Conservation (phyloP, 495 filamentous ascomycete species). For the Coniosporium apollinis region DNA sequence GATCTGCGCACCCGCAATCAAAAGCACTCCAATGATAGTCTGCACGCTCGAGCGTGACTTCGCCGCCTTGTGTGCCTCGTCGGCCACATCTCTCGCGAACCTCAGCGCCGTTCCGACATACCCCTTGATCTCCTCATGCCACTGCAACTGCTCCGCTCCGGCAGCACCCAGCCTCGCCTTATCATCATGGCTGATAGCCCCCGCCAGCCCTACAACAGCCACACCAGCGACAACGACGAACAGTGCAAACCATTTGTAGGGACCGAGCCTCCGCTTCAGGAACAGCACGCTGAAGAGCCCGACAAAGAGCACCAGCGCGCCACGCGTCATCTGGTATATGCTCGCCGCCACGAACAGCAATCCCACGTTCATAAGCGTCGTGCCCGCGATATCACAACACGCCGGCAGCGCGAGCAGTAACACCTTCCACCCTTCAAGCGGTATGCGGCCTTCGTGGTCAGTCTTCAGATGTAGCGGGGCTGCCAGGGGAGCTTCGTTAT, state of each 20-base stretch:
- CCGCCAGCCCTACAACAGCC: constrained; percentile 75
- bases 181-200: constrained; percentile 54
- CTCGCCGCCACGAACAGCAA: constrained; percentile 83
- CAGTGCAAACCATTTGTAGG: constrained; percentile 82
- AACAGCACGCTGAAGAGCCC: constrained; percentile 90
- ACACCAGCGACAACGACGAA: constrained; percentile 78
- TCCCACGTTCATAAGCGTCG: constrained; percentile 93
- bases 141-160: background rate
- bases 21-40: constrained; percentile 63
- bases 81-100: constrained; percentile 11
- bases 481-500: constrained; percentile 28
- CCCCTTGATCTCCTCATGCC: background rate
- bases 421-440: constrained; percentile 56
- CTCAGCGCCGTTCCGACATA: constrained; percentile 14
- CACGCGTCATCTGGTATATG: constrained; percentile 97
- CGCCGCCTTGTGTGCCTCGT: constrained; percentile 15
- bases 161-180: background rate
- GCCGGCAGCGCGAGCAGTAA: constrained; percentile 69
- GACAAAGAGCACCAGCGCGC: constrained; percentile 86
- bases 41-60: constrained; percentile 43
- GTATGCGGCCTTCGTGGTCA: constrained; percentile 27
- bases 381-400: constrained; percentile 84
- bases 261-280: constrained; percentile 52
- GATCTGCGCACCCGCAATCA: constrained; percentile 88
- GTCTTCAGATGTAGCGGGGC: too few relatives aligned